A percentile compares a stretch with the other conserved stretches of the same genome.
These are phyloP conservation scores for Suhomyces bokatorum DNA, from an alignment of 1,139 yeast species.

Conservation along the genomic window DNA sequence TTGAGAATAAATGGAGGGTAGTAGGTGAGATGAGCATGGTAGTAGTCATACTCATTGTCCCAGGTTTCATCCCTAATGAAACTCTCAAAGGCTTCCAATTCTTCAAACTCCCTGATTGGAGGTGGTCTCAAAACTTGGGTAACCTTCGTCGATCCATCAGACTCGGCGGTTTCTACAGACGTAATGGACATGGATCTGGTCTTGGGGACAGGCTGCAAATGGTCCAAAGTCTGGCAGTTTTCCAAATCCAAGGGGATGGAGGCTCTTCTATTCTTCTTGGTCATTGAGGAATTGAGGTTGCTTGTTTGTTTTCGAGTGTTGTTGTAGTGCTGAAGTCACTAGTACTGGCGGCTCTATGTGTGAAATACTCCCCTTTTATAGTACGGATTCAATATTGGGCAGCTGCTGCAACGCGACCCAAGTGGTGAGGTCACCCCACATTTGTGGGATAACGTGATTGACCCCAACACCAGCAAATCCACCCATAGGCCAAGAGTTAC, in stretches of 20 bases:
- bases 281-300: slow-evolving; percentile 4
- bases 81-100: slow-evolving; percentile 59
- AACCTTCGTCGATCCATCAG: slow-evolving; percentile 27
- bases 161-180: slow-evolving; percentile 36
- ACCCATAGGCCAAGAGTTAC: not conserved
- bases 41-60: slow-evolving; percentile 71
- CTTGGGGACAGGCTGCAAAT: slow-evolving; percentile 44
- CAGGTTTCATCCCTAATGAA: slow-evolving; percentile 71
- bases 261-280: slow-evolving; percentile 24
- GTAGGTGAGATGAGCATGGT: slow-evolving; percentile 66
- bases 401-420: not conserved
- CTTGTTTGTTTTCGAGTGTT: not conserved
- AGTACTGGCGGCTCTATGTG: not conserved
- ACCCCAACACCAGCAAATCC: not conserved
- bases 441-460: slow-evolving; percentile 6
- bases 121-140: slow-evolving; percentile 40
- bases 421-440: slow-evolving; percentile 7
- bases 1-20: slow-evolving; percentile 72
- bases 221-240: slow-evolving; percentile 41
- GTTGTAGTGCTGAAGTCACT: not conserved
- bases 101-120: slow-evolving; percentile 57
- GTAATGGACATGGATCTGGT: slow-evolving; percentile 26
- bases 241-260: slow-evolving; percentile 37
- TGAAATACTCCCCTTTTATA: not conserved
- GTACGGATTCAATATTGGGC: too few species aligned